Evolutionary conservation across 805 yeast genomes (phyloP).

Genomic region (Wickerhamomyces tratensis): DNA sequence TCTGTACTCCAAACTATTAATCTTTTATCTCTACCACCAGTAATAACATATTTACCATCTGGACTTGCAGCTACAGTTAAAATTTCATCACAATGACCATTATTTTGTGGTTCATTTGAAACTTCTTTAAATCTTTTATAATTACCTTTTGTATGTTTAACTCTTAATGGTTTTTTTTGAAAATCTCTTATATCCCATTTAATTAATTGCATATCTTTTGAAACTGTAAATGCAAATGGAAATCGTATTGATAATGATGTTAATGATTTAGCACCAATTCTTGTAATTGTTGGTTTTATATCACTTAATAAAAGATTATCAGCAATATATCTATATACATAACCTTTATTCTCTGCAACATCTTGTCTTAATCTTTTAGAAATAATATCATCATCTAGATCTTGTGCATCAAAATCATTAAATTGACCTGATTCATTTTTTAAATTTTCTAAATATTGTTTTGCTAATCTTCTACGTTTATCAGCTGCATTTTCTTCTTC

Average conservation of each 20-base stretch:
- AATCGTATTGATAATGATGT: conserved; percentile 33
- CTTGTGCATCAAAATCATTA: conserved; percentile 72
- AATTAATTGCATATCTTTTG: conserved; percentile 71
- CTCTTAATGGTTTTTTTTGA: conserved; percentile 50
- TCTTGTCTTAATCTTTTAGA: conserved; percentile 75
- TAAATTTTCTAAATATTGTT: conserved; percentile 78
- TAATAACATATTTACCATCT: conserved; percentile 81
- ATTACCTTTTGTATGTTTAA: conserved; percentile 62
- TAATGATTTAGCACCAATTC: conserved; percentile 53
- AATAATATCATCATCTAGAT: conserved; percentile 79
- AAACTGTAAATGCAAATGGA: conserved; percentile 58
- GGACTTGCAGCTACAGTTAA: conserved; percentile 74
- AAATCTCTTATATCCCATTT: conserved; percentile 65
- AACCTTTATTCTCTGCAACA: conserved; percentile 85
- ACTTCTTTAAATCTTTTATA: conserved; percentile 28
- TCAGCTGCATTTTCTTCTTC: conserved; percentile 80
- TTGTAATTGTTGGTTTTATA: conserved; percentile 31
- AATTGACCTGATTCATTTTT: conserved; percentile 44
- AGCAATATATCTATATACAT: conserved; percentile 60
- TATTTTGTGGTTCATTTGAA: conserved; percentile 36
- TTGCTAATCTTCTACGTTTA: conserved; percentile 87
- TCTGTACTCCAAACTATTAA: conserved; percentile 83
- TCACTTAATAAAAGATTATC: conserved; percentile 34
- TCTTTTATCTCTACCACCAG: conserved; percentile 82
- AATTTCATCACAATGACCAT: conserved; percentile 74